Evolutionary conservation across 2,329 filamentous ascomycete genomes (phyloP).

Genomic region (Graphium sp.): DNA sequence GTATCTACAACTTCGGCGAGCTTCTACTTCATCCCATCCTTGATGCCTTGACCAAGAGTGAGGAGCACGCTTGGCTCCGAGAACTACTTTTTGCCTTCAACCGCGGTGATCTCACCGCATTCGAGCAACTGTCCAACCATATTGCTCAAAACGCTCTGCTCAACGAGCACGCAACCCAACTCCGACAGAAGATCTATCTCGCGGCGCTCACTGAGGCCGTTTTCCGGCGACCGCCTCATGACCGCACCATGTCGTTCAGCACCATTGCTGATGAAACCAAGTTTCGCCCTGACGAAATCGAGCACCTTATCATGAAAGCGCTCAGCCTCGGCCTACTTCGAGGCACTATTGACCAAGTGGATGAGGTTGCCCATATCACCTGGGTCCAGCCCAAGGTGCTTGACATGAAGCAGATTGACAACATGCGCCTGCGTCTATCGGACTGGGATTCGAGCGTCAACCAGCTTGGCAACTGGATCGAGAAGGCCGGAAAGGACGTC

Average conservation of each 20-base stretch:
- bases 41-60: conserved; percentile 55
- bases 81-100: conserved; percentile 98
- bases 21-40: conserved; percentile 95
- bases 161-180: conserved; percentile 60
- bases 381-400: conserved; percentile 99
- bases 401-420: conserved; percentile 87
- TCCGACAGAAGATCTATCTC: conserved; percentile 97
- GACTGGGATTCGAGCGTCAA: conserved; percentile 97
- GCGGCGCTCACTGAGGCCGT: conserved; percentile 89
- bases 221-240: conserved; percentile 87
- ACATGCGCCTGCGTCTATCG: conserved; percentile 71
- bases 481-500: conserved; percentile 82
- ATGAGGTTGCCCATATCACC: conserved; percentile 83
- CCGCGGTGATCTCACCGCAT: conserved; percentile 76
- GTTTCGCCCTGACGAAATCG: conserved; percentile 79
- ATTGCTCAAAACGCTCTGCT: conserved; percentile 69
- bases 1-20: conserved; percentile 99
- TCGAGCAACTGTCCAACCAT: conserved; percentile 67
- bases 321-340: conserved; percentile 77
- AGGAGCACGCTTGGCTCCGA: conserved; percentile 71
- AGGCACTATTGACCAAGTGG: conserved; percentile 93
- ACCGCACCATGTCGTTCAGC: conserved; percentile 82
- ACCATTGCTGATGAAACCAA: conserved; percentile 87
- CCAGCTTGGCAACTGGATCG: conserved; percentile 92
- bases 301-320: conserved; percentile 99